Evolutionary conservation across 768 basidiomycete genomes (phyloP).

Genomic region (Plicaturopsis crispa): DNA sequence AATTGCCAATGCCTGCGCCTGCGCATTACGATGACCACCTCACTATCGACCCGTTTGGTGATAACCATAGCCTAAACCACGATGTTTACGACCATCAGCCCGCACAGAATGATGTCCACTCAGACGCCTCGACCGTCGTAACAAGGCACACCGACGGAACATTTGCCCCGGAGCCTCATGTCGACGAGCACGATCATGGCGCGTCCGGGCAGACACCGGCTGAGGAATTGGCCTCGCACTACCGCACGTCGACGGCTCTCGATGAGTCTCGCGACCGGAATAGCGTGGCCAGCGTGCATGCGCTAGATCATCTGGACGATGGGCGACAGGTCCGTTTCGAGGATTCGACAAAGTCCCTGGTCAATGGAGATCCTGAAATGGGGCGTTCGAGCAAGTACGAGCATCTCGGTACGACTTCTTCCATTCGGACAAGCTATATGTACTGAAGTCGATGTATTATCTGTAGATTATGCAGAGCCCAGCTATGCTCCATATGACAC

Average conservation of each 20-base stretch:
- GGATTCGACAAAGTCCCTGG: too few relatives aligned
- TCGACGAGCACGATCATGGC: too few relatives aligned
- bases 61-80: neutral
- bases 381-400: conserved; percentile 34
- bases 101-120: too few relatives aligned
- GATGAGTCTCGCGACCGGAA: too few relatives aligned
- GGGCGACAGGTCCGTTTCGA: too few relatives aligned
- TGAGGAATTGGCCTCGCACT: conserved; percentile 9
- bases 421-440: neutral
- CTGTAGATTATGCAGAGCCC: conserved; percentile 61
- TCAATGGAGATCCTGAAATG: too few relatives aligned
- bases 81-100: neutral
- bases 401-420: conserved; percentile 41
- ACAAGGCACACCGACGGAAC: neutral
- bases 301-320: too few relatives aligned
- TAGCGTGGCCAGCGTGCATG: too few relatives aligned
- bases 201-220: conserved; percentile 11
- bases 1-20: too few relatives aligned
- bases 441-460: conserved; percentile 1
- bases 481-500: conserved; percentile 18
- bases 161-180: neutral
- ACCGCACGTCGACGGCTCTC: too few relatives aligned
- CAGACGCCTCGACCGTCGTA: neutral
- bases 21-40: neutral
- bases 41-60: neutral